Base-by-base conservation (phyloP, 495 filamentous ascomycete species). In the Neurospora sp. region DNA sequence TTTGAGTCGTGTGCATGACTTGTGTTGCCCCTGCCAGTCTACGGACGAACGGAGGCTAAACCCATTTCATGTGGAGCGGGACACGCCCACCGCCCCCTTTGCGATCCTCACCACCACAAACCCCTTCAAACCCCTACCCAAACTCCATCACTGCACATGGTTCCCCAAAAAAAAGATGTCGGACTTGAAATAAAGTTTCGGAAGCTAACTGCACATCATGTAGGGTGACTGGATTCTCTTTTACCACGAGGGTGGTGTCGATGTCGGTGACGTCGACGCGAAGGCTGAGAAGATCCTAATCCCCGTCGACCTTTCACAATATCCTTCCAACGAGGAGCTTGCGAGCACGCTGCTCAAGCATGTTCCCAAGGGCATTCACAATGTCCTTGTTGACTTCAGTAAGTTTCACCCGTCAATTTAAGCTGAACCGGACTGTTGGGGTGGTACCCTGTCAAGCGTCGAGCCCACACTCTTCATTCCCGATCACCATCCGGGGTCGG, bases 161-260 rank as follows among this genome's bases (percentile, higher is more conserved):
- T 65, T 65, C 53, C 27, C 14, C 14, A 65, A 35, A 65, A 44
- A 65, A 44, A 65, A 12, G 1, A 31, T 35, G 27, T 18, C 27
- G 27, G 8, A 65, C 7, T 8, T 0, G 7, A 35, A 18, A 35
- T 65, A 65, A 65, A 14, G 53, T 35, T 61, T 7, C 53, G 27
- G 53, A 65, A 65, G 39, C 74, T 77, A 38, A 77, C 73, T 35
- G 42, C 35, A 18, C 20, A 20, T 70, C 37, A 74, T 45, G 77
- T 81, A 99, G 96, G 96, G 96, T 79, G 96, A 99, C 84, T 97
- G 93, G 93, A 98, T 99, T 83, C 93, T 98, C 79, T 99, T 99
- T 88, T 97, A 93, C 74, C 93, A 98, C 84, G 96, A 99, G 85
- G 96, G 96, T 87, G 96, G 96, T 90, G 95, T 99, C 75, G 96